These are phyloP conservation scores for Torulaspora quercuum DNA, from an alignment of 805 yeast species.

Conservation along the genomic window DNA sequence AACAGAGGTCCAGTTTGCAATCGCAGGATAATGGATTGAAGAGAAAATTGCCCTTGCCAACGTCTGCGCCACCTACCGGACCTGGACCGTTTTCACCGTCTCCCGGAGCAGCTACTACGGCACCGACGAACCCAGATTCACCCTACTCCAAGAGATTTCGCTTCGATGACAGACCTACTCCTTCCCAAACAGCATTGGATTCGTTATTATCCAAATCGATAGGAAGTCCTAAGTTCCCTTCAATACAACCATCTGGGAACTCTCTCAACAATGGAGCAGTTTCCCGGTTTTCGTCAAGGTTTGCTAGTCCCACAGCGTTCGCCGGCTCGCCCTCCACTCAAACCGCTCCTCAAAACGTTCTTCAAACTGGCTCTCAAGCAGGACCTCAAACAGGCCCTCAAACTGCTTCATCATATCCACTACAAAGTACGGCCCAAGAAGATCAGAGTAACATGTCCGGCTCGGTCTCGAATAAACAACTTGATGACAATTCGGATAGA, in stretches of 20 bases:
- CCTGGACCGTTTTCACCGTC: conserved; percentile 22
- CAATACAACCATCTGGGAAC: conserved; percentile 6
- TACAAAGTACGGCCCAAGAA: too few species aligned
- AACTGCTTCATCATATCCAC: too few species aligned
- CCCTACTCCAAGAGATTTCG: conserved; percentile 24
- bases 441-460: too few species aligned
- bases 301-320: conserved; percentile 16
- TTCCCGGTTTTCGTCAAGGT: conserved; percentile 11
- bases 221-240: conserved; percentile 22
- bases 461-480: too few species aligned
- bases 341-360: not conserved
- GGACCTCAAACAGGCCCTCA: too few species aligned
- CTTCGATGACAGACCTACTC: conserved; percentile 29
- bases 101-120: conserved; percentile 13
- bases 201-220: conserved; percentile 30
- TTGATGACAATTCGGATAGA: too few species aligned
- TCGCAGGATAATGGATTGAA: conserved; percentile 9
- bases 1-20: conserved; percentile 3
- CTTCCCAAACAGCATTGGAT: conserved; percentile 34
- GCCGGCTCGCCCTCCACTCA: conserved; percentile 12
- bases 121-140: conserved; percentile 16
- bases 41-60: conserved; percentile 15
- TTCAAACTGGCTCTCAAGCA: too few species aligned
- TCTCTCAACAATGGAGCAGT: conserved; percentile 4
- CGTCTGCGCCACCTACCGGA: conserved; percentile 10